phyloP scores from a whole-genome alignment of 1,139 yeast genomes.

The Hyphopichia khmerensis region DNA sequence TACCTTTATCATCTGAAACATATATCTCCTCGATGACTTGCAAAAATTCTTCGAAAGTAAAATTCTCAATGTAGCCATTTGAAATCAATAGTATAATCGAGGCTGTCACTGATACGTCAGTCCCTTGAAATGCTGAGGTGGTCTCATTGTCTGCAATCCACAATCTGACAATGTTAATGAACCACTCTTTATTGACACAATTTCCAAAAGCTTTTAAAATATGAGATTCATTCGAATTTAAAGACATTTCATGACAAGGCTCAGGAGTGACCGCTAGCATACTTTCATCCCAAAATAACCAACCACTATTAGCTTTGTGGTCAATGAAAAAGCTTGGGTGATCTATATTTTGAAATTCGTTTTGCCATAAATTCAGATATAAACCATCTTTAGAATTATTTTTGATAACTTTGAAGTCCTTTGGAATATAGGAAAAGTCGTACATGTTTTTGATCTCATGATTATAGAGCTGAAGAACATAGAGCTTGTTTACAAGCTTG shows the following conservation, averaged over 20 bases:
- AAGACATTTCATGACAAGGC: conserved; percentile 22
- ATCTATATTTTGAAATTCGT: conserved; percentile 52
- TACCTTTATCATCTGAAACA: conserved; percentile 59
- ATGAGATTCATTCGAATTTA: conserved; percentile 36
- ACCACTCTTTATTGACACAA: conserved; percentile 57
- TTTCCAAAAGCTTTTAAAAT: conserved; percentile 47
- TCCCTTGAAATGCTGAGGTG: conserved; percentile 58
- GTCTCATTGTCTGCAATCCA: conserved; percentile 68
- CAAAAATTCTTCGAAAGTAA: conserved; percentile 46
- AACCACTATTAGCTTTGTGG: conserved; percentile 58
- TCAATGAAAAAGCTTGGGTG: conserved; percentile 59
- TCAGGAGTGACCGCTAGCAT: conserved; percentile 47
- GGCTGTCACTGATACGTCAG: conserved; percentile 55
- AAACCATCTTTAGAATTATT: conserved; percentile 33
- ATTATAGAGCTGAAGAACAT: conserved; percentile 51
- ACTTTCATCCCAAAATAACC: conserved; percentile 74
- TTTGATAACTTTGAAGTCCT: conserved; percentile 40
- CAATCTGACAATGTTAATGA: conserved; percentile 49
- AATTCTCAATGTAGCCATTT: conserved; percentile 35
- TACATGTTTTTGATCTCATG: conserved; percentile 51
- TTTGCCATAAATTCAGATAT: conserved; percentile 44
- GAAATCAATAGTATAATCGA: conserved; percentile 46
- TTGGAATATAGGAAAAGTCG: conserved; percentile 39
- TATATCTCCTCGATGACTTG: conserved; percentile 51
- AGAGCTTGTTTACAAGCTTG: conserved; percentile 52